Percentiles rank a stretch among this genome's conserved stretches.
phyloP scores from a whole-genome alignment of 148 eudicot genomes.

The Gaultheria prostrata region DNA sequence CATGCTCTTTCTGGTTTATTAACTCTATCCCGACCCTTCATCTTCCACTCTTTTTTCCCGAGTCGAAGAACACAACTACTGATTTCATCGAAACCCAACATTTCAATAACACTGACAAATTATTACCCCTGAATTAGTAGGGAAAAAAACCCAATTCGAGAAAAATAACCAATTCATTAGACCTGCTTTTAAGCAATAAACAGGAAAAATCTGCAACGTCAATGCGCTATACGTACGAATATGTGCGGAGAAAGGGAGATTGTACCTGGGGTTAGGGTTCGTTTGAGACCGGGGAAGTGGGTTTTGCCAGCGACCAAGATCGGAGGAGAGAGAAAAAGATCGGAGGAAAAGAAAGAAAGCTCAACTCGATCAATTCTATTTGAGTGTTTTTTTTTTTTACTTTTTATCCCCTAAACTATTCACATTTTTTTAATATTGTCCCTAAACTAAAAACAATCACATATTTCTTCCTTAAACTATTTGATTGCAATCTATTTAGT shows the following conservation, averaged over 20 bases:
- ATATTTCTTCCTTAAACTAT: too few relatives aligned
- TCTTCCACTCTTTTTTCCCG: background rate
- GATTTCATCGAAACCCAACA: background rate
- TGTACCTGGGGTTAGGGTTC: conserved; percentile 8
- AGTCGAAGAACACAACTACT: background rate
- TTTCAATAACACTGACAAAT: background rate
- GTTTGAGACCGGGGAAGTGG: background rate
- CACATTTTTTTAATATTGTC: too few relatives aligned
- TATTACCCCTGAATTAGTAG: background rate
- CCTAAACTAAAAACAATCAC: too few relatives aligned
- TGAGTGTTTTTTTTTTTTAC: too few relatives aligned
- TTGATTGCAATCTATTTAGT: too few relatives aligned
- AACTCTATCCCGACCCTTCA: background rate
- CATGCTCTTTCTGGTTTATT: background rate
- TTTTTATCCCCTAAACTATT: too few relatives aligned
- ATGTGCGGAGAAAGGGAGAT: too few relatives aligned
- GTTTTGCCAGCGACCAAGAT: background rate
- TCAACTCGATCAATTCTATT: background rate
- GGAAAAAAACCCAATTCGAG: background rate
- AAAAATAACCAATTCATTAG: background rate
- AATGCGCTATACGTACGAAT: background rate
- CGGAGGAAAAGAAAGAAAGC: background rate
- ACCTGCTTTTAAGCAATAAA: background rate
- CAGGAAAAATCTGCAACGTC: background rate
- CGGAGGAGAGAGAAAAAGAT: background rate